Base-by-base conservation (phyloP, 2,329 filamentous ascomycete species). In the Scopulariopsis brevicaulis region DNA sequence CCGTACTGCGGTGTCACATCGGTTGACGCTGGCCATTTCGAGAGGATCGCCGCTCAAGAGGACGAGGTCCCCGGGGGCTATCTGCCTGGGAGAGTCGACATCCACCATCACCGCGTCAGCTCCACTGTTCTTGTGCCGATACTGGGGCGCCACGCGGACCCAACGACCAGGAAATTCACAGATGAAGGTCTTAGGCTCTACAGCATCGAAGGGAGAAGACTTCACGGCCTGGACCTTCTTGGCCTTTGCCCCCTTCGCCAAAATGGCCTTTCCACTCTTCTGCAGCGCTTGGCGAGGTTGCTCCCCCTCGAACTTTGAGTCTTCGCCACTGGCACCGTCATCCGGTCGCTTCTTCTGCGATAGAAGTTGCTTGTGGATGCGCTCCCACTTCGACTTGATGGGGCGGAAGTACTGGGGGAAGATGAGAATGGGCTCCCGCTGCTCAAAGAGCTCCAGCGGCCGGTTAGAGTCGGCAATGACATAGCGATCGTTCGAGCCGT, bases 381-480 rank as follows among this genome's bases (percentile, higher is more conserved):
- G 51, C 15, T 53, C 12, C 51, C 24, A 53, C 25, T 53, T 53
- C 10, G 51, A 34, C 18, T 4, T 1, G 24, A 32, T 28, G 24
- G 25, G 25, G 25, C 24, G 24, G 25, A 53, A 53, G 24, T 34
- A 32, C 51, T 14, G 24, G 28, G 51, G 51, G 25, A 53, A 53
- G 4, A 32, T n/a, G 24, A 53, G 51, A 32, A 53, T 32, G 15
- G 28, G 24, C 22, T 59, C 55, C 1, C 58, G 57, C 18, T 20
- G 4, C 46, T 62, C 61, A 12, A 62, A 62, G 2, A 24, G 40
- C 10, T 60, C 53, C 8, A 63, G 52, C 6, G 54, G 56, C 1
- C 60, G 62, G 40, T 59, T 60, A 6, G 46, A 50, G 14, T 32
- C 35, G 11, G 62, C 55, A 50, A 62, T 40, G 4, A 62, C 58